Evolutionary conservation across 257 asterid species (phyloP), one percentile per base, ranked within the genome.

Genomic region (Jaltomata sinuosa): DNA sequence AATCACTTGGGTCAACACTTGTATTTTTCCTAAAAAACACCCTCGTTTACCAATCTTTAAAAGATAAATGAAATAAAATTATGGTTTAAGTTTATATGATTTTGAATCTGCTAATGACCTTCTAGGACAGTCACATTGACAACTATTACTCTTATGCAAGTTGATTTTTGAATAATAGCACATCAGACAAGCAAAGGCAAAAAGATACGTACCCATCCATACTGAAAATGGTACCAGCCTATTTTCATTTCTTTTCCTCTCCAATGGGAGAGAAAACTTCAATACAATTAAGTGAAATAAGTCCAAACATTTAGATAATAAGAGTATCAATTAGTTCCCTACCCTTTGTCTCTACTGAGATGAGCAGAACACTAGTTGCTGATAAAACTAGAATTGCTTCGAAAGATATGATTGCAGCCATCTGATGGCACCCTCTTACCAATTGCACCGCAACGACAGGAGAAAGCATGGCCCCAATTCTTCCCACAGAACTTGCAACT

Each of bases 401-500:
- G 11, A 86, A 86, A 69, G 83, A 64, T 19, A 84, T 34, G 14
- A 86, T 82, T 31, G 91, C 91, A 14, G 84, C 76, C 9, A 45
- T 27, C 36, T 68, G 86, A 71, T 84, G 87, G 34, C 87, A 88
- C 64, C 72, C 82, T 3, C 79, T 67, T 42, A 88, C 81, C 79
- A 88, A 42, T 82, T 84, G 83, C 34, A 88, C 85, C 2, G 87
- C 87, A 5, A 84, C 85, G 42, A 86, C 53, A 36, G 91, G 91
- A 18, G 86, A 86, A 38, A 84, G 55, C 86, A 88, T 88, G 76
- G 87, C 89, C 19, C 89, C 91, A 11, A 88, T 86, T 84, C 88
- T 86, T 71, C 85, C 91, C 25, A 88, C 72, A 19, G 91, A 85
- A 40, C 71, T 82, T 47, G 91, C 87, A 4, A 84, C 86, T 82